Conservation (phyloP, 345 rosid genomes). For the Arabidopsis arenosa region DNA sequence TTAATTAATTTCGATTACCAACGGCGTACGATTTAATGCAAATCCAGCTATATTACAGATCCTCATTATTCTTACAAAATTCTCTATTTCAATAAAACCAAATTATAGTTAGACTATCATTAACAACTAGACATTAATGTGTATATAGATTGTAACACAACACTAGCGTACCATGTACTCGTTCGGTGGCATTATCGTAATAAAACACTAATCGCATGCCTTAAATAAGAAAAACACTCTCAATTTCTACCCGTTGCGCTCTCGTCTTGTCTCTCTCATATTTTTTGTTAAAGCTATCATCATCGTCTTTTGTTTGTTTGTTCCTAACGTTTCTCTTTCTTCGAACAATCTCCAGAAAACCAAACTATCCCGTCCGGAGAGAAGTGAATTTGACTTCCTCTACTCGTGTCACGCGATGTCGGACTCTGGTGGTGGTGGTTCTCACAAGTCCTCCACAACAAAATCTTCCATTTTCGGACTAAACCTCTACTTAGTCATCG, state of each 20-base stretch:
- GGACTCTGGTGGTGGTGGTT: slow-evolving; percentile 35
- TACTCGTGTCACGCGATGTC: slow-evolving; percentile 51
- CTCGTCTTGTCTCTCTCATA: slow-evolving; percentile 37
- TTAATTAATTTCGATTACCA: slow-evolving; percentile 11
- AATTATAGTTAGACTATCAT: neutral
- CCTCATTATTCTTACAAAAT: slow-evolving; percentile 3
- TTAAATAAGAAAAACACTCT: slow-evolving; percentile 1
- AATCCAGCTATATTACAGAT: slow-evolving; percentile 26
- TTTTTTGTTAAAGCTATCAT: slow-evolving; percentile 29
- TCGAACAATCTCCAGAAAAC: neutral
- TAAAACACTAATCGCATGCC: slow-evolving; percentile 1
- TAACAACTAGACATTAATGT: neutral
- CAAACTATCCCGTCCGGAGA: neutral
- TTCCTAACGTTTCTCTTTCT: slow-evolving; percentile 38
- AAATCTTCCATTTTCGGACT: slow-evolving; percentile 59
- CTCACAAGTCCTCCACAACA: slow-evolving; percentile 50
- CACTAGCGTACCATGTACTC: neutral
- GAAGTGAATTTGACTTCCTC: neutral
- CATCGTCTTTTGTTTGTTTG: slow-evolving; percentile 14
- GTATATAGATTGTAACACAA: neutral
- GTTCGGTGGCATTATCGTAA: slow-evolving; percentile 37
- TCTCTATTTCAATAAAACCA: neutral
- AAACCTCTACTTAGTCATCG: slow-evolving; percentile 63
- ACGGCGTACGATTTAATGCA: slow-evolving; percentile 14
- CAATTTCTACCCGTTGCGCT: slow-evolving; percentile 44